Evolutionary conservation across 1,284 basidiomycete species (phyloP).

Genomic region (Hypsizygus ulmarius): DNA sequence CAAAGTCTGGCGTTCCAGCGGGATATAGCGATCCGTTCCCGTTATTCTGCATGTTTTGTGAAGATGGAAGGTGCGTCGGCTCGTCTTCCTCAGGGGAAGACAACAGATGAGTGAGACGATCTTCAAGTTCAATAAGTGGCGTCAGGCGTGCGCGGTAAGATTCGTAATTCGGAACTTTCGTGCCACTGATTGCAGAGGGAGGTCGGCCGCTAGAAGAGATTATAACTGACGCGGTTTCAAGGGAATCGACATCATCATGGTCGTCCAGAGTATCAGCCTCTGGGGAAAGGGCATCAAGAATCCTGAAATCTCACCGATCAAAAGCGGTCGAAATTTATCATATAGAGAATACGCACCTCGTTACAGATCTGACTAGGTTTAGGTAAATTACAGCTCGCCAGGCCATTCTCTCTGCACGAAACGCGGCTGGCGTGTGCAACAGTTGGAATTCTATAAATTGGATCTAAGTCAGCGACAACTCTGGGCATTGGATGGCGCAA

Average conservation of each 20-base stretch:
- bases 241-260: constrained; percentile 46
- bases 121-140: constrained; percentile 66
- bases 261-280: constrained; percentile 57
- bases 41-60: constrained; percentile 33
- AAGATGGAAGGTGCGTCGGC: constrained; percentile 41
- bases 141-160: constrained; percentile 56
- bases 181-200: constrained; percentile 42
- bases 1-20: constrained; percentile 16
- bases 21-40: constrained; percentile 22
- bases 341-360: constrained; percentile 45
- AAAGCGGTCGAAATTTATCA: constrained; percentile 1
- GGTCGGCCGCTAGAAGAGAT: constrained; percentile 46
- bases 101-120: constrained; percentile 59
- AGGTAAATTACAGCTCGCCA: constrained; percentile 85
- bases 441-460: constrained; percentile 70
- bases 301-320: constrained; percentile 38
- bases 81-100: constrained; percentile 64
- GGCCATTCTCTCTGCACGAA: constrained; percentile 73
- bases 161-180: constrained; percentile 57
- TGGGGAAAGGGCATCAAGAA: constrained; percentile 72
- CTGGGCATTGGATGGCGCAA: background rate
- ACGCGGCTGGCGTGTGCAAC: constrained; percentile 67
- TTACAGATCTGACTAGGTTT: constrained; percentile 76
- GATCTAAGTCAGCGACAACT: constrained; percentile 16
- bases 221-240: constrained; percentile 48